Base-by-base conservation (phyloP, 441 rosid genomes). In the Aleurites moluccanus region DNA sequence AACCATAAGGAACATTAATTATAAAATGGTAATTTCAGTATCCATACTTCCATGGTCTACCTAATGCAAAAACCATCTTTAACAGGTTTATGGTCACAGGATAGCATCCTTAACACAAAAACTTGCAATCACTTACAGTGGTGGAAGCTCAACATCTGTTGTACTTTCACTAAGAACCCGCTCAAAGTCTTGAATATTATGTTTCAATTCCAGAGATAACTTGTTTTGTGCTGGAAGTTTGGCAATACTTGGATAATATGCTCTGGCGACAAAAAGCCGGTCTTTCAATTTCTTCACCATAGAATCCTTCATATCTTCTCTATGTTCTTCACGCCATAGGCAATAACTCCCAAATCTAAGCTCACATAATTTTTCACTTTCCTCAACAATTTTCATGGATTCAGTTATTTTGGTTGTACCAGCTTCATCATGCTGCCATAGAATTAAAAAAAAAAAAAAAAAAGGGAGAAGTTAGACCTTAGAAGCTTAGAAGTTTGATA, bases 191-290 rank as follows among this genome's bases (percentile, higher is more conserved):
- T 93, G 99, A 83, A 96, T 96, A 80, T 87, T 93, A 81, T 88
- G 97, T 83, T 70, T 92, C 85, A 96, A 49, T 83, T 90, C 98
- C 72, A 79, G 89, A 73, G 97, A 81, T 75, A 96, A 83, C 79
- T 83, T 85, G 80, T 73, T 86, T 77, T 91, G 92, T 65, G 87
- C 80, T 78, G 92, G 96, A 81, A 92, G 88, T 80, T 96, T 96
- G 62, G 99, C 98, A 81, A 94, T 87, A 70, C 84, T 96, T 44
- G 99, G 98, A 83, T 82, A 96, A 83, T 96, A 96, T 80, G 99
- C 91, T 82, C 99, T 88, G 76, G 97, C 97, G 65, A 88, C 94
- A 79, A 96, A 96, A 77, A 94, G 96, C 80, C 78, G 86, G 80
- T 92, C 99, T 85, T 92, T 94, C 83, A 94, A 82, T 84, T 84